Base-by-base conservation (phyloP, 1,284 basidiomycete genomes). In the Laetiporus sulphureus region DNA sequence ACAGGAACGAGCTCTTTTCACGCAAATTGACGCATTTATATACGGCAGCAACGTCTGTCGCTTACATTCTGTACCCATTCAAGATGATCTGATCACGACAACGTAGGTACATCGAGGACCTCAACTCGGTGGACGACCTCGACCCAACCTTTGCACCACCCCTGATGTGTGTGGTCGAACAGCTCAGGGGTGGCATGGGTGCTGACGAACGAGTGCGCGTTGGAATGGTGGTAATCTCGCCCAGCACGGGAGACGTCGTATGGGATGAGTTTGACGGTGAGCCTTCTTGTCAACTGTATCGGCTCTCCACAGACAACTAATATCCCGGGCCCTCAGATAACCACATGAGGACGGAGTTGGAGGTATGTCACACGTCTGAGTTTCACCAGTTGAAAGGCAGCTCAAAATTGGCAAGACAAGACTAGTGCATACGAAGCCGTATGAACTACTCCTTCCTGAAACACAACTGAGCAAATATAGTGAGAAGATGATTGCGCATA, bases 181-280 rank as follows among this genome's bases (percentile, higher is more conserved):
- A 76, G 42, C 61, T 63, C 1, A 68, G 66, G 41, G 75, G 73
- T 1, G 67, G 70, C 3, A 69, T 67, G 46, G 75, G 70, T 3
- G 54, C 62, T 0, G 78, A 79, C 44, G 81, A 82, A 33, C 65
- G 67, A 20, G 77, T 89, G 1, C 65, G 59, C 4, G 73, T 97
- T 34, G 85, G 82, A 1, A 68, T 97, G 58, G 73, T 96, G 36
- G 78, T 81, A 15, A 82, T 97, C 13, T 80, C 83, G 40, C 89
- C 92, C 0, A 82, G 82, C 38, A 96, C 92, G 0, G 94, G 94
- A 1, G 88, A 94, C 50, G 82, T 98, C 2, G 69, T 92, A 1
- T 98, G 90, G 78, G 95, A 99, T 55, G 79, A 89, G 49, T 96
- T 93, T 57, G 73, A 85, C 40, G 90, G 89, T 84, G 48, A 44